Evolutionary conservation across 2,329 filamentous ascomycete species (phyloP).

Genomic region (Talaromyces sp.): DNA sequence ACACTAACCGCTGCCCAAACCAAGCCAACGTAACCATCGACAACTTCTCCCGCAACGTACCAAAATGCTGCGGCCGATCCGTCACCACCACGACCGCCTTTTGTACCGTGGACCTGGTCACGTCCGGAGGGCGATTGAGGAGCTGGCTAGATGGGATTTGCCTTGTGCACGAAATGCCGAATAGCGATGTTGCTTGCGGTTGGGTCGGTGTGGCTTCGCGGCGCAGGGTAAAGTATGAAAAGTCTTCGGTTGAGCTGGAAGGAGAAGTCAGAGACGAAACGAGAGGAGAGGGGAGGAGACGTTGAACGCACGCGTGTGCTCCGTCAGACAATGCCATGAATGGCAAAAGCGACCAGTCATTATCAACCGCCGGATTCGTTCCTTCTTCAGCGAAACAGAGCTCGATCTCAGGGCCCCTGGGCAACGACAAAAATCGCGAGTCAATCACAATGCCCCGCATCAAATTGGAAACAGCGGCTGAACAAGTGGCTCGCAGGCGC

Average conservation of each 20-base stretch:
- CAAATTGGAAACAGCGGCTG: not conserved
- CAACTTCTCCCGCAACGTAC: slow-evolving; percentile 81
- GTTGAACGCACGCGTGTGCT: slow-evolving; percentile 69
- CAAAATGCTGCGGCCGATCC: slow-evolving; percentile 83
- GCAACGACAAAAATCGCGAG: not conserved
- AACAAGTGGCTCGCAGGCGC: not conserved
- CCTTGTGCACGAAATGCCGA: slow-evolving; percentile 91
- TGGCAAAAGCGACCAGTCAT: slow-evolving; percentile 85
- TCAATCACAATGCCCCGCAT: not conserved
- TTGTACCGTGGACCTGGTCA: slow-evolving; percentile 95
- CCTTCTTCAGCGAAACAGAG: slow-evolving; percentile 79
- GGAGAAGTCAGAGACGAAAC: not conserved
- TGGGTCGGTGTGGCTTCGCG: slow-evolving; percentile 40
- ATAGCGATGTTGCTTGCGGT: slow-evolving; percentile 69
- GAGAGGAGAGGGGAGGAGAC: not conserved
- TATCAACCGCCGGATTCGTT: slow-evolving; percentile 70
- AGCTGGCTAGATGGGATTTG: slow-evolving; percentile 78
- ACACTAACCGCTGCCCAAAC: slow-evolving; percentile 77
- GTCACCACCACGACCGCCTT: slow-evolving; percentile 96
- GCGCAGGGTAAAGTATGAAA: slow-evolving; percentile 94
- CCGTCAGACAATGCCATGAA: slow-evolving; percentile 98
- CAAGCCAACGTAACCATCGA: slow-evolving; percentile 88
- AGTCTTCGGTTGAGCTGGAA: slow-evolving; percentile 78
- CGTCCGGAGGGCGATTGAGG: slow-evolving; percentile 73
- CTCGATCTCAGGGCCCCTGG: slow-evolving; percentile 83